These are phyloP conservation scores for Claviceps purpurea DNA, from an alignment of 2,329 filamentous ascomycete genomes.

Conservation along the genomic window DNA sequence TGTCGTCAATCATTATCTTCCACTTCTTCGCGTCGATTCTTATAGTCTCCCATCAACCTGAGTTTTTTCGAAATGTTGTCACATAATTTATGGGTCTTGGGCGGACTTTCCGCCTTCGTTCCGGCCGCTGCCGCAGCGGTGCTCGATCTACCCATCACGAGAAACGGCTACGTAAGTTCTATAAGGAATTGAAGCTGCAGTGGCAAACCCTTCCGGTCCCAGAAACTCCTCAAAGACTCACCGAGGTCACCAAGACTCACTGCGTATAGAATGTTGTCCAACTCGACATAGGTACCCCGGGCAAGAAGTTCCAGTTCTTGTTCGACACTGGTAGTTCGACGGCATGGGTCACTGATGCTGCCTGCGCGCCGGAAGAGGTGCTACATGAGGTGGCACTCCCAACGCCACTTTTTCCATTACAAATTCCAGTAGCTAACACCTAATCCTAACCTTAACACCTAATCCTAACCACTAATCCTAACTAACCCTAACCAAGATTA, in stretches of 20 bases:
- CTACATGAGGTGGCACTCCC: no score
- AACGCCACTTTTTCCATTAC: no score
- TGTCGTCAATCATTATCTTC: no score
- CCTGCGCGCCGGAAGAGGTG: constrained; percentile 13
- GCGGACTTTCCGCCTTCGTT: background rate
- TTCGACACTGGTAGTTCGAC: constrained; percentile 24
- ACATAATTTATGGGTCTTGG: background rate
- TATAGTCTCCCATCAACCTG: constrained; percentile 19
- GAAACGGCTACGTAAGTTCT: background rate
- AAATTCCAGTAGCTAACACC: no score
- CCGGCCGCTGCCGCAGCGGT: background rate
- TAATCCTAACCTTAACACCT: no score
- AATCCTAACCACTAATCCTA: no score
- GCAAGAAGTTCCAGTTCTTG: constrained; percentile 13
- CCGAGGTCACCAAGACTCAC: no score
- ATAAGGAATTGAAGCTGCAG: background rate
- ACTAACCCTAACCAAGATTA: no score
- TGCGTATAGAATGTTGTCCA: background rate
- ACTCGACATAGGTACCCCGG: constrained; percentile 15
- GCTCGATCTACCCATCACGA: background rate
- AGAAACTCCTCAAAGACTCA: background rate
- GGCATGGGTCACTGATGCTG: constrained; percentile 18
- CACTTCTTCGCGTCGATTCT: background rate
- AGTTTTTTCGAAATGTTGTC: background rate
- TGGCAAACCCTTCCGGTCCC: background rate